phyloP scores from a whole-genome alignment of 345 rosid genomes.

The Acer yangbiense region DNA sequence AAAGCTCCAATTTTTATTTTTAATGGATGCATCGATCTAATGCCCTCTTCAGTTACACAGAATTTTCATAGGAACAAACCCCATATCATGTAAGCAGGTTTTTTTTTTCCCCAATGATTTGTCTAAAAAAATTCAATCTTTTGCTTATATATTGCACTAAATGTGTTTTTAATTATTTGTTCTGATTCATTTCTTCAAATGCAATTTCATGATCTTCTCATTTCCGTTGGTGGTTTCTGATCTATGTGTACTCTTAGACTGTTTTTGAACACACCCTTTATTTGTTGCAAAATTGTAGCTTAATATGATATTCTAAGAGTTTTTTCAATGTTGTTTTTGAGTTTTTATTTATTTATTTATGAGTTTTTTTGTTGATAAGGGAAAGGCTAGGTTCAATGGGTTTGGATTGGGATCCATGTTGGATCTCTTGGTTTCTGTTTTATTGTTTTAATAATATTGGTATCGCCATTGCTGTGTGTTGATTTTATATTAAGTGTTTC shows the following conservation, averaged over 20 bases:
- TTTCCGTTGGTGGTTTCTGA: conserved; percentile 30
- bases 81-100: conserved; percentile 62
- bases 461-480: conserved; percentile 20
- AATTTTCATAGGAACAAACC: conserved; percentile 45
- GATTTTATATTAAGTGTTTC: conserved; percentile 25
- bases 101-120: background rate
- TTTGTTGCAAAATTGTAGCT: conserved; percentile 35
- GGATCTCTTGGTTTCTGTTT: conserved; percentile 61
- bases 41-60: conserved; percentile 43
- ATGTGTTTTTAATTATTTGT: background rate
- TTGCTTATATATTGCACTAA: background rate
- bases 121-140: background rate
- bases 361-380: conserved; percentile 25
- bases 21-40: conserved; percentile 50
- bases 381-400: conserved; percentile 64
- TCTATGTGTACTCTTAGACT: conserved; percentile 25
- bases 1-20: conserved; percentile 28
- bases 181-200: conserved; percentile 43
- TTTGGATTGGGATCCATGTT: conserved; percentile 85
- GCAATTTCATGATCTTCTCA: conserved; percentile 48
- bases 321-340: background rate
- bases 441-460: conserved; percentile 19
- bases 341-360: conserved; percentile 13
- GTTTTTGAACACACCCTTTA: conserved; percentile 27
- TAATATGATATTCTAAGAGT: background rate